A percentile compares a stretch with the other conserved stretches of the same genome.
Evolutionary conservation across 1,139 yeast species (phyloP).

Genomic region (Yamadazyma blattariae): DNA sequence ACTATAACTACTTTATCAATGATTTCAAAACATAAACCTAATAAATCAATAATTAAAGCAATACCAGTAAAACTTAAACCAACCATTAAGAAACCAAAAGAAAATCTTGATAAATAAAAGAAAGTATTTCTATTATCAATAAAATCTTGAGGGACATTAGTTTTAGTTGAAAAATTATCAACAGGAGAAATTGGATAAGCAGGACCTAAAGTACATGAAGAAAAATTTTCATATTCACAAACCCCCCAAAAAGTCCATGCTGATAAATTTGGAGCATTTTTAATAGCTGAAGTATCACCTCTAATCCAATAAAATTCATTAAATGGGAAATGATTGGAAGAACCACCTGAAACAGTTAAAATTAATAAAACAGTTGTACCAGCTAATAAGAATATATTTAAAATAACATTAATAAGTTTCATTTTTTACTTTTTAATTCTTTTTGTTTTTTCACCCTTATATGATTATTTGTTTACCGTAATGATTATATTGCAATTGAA

Average conservation of each 20-base stretch:
- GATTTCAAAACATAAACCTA: slow-evolving; percentile 44
- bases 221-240: slow-evolving; percentile 44
- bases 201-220: slow-evolving; percentile 46
- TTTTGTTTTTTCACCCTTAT: background rate
- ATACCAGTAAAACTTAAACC: slow-evolving; percentile 54
- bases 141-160: slow-evolving; percentile 53
- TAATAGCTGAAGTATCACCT: slow-evolving; percentile 60
- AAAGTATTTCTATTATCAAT: slow-evolving; percentile 54
- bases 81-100: slow-evolving; percentile 63
- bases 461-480: no score
- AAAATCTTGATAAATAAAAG: slow-evolving; percentile 68
- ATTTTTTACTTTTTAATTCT: slow-evolving; percentile 14
- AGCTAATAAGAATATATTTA: slow-evolving; percentile 43
- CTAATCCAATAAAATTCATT: slow-evolving; percentile 67
- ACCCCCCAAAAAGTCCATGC: slow-evolving; percentile 89
- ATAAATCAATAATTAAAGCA: slow-evolving; percentile 37
- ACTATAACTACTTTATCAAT: slow-evolving; percentile 55
- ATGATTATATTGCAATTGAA: no score
- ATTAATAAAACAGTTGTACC: slow-evolving; percentile 58
- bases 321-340: slow-evolving; percentile 58
- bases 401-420: slow-evolving; percentile 32
- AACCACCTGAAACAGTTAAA: slow-evolving; percentile 65
- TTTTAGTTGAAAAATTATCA: slow-evolving; percentile 59
- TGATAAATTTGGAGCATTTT: slow-evolving; percentile 50
- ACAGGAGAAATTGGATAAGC: slow-evolving; percentile 71